phyloP scores from a whole-genome alignment of 169 alveolate species.

The Eimeria maxima region DNA sequence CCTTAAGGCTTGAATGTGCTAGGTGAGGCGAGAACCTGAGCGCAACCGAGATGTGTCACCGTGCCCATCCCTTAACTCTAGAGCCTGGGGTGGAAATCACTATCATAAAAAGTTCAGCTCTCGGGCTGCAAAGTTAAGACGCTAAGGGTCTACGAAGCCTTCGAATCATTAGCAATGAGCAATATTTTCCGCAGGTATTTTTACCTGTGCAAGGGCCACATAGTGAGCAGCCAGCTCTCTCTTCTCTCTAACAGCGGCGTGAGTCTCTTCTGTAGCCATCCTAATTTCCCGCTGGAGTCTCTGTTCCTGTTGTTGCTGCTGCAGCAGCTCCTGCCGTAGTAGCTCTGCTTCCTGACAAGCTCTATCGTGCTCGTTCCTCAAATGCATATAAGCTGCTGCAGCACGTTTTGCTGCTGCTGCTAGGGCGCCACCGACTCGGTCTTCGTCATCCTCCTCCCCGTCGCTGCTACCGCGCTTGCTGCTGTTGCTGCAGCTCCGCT shows the following conservation, averaged over 20 bases:
- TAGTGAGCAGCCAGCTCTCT: constrained; percentile 48
- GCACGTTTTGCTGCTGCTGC: constrained; percentile 70
- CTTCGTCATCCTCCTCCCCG: constrained; percentile 44
- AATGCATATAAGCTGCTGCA: constrained; percentile 51
- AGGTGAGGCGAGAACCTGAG: no score
- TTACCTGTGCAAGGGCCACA: constrained; percentile 67
- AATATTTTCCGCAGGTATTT: background rate
- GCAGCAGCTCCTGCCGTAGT: constrained; percentile 68
- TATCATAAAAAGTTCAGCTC: no score
- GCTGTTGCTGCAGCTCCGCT: constrained; percentile 60
- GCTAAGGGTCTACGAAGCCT: background rate
- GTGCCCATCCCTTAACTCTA: background rate
- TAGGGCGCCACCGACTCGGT: background rate
- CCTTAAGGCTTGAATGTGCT: background rate
- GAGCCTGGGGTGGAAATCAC: background rate
- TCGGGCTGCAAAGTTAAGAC: background rate
- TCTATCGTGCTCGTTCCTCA: constrained; percentile 33
- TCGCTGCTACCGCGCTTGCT: constrained; percentile 65
- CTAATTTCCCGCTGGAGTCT: constrained; percentile 42
- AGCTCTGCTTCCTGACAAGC: constrained; percentile 56
- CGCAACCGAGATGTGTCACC: background rate
- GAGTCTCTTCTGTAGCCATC: constrained; percentile 52
- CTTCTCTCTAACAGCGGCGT: constrained; percentile 50
- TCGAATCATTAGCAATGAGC: background rate
- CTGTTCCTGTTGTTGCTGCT: constrained; percentile 63